Base-by-base conservation (phyloP, 2,329 filamentous ascomycete genomes). In the Cladophialophora immunda region DNA sequence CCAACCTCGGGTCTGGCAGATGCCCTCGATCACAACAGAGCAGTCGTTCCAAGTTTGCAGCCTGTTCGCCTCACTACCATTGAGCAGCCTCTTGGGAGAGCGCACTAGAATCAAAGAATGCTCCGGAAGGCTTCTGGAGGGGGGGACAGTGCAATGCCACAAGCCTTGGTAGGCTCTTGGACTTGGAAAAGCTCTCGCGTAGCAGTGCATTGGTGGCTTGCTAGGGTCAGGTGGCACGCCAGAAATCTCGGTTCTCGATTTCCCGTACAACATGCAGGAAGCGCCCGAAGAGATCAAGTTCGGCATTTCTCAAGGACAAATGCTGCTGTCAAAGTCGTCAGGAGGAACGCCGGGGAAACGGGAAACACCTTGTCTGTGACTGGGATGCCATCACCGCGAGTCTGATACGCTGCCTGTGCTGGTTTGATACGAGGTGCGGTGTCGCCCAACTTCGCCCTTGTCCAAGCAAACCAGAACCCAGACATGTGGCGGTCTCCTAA, bases 51-150 rank as follows among this genome's bases (percentile, higher is more conserved):
- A 25, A 27, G 22, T 50, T 19, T 50, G 22, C 45, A 50, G 19
- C 45, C 19, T 15, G 45, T 50, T 50, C 11, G 11, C 45, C 22
- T 50, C 45, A 27, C 15, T 3, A 50, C 7, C 45, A 22, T 50
- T 15, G 45, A 50, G 22, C 11, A 15, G 8, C 9, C 19, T 50
- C 45, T 50, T 50, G 19, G 22, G 45, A 50, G 22, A 50, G 45
- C 8, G 22, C 45, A 25, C 45, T 50, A 50, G 45, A 50, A 50
- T 8, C 19, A 25, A 50, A 50, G 22, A 50, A 50, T 27, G 41
- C 38, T 50, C n/a, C 22, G 32, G 58, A 41, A 52, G 30, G 29
- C 38, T 60, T 60, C 58, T 60, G 58, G 58, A 60, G 45, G 58
- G 58, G 58, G 36, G 29, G 41, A 60, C 58, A 52, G 32, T 30